phyloP scores from a whole-genome alignment of 768 basidiomycete species.

The Boletales sp. region DNA sequence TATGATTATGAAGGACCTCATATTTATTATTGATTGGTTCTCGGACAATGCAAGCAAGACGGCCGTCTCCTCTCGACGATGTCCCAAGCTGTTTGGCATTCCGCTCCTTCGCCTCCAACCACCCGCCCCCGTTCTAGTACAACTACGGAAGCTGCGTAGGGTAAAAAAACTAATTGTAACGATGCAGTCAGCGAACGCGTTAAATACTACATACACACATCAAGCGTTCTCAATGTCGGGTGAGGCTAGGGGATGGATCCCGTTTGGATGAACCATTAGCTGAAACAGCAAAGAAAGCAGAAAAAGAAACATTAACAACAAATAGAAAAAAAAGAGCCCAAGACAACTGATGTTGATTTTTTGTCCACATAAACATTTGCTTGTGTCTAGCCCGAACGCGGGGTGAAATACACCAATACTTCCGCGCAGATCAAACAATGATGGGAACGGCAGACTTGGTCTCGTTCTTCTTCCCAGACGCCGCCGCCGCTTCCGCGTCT shows the following conservation, averaged over 20 bases:
- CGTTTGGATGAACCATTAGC: conserved; percentile 13
- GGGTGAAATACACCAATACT: not conserved
- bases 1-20: not conserved
- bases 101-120: conserved; percentile 2
- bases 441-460: conserved; percentile 42
- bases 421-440: conserved; percentile 22
- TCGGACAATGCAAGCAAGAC: not conserved
- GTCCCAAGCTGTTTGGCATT: conserved; percentile 10
- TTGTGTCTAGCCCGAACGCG: conserved; percentile 10
- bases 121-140: conserved; percentile 13
- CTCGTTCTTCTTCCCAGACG: conserved; percentile 60
- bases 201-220: conserved; percentile 22
- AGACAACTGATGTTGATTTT: conserved; percentile 13
- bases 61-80: conserved; percentile 8
- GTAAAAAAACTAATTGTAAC: conserved; percentile 3
- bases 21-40: too few species aligned
- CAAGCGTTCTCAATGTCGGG: conserved; percentile 10
- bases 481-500: conserved; percentile 57
- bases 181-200: conserved; percentile 9
- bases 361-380: conserved; percentile 10
- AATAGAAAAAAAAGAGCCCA: conserved; percentile 10
- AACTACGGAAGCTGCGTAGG: conserved; percentile 10
- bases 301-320: conserved; percentile 18
- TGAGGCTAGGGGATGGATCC: conserved; percentile 4
- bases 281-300: not conserved